Base-by-base conservation (phyloP, 1,284 basidiomycete species). In the Chalciporus piperatoides region DNA sequence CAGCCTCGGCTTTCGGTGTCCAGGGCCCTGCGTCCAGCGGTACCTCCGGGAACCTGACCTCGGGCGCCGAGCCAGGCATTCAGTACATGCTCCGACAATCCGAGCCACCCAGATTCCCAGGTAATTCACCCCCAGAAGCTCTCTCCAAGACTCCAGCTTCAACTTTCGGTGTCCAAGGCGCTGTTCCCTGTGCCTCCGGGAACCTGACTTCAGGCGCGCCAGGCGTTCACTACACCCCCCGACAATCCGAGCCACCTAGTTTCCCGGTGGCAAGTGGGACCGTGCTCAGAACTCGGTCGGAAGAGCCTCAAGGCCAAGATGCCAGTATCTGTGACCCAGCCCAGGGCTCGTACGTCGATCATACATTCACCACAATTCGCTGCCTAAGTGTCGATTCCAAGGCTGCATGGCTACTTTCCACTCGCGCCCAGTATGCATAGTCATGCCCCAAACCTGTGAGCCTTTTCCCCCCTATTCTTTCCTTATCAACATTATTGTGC, bases 131-230 rank as follows among this genome's bases (percentile, higher is more conserved):
- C 32, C 51, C 44, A 21, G 37, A 4, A 19, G 28, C 57, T 33
- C 62, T 52, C 30, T 63, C 61, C 27, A 53, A 53, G 49, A 66
- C 62, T 39, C 64, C 61, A 39, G 48, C 56, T 46, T 44, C 49
- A n/a, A 45, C 44, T 17, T 25, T 41, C 40, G 36, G 49, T 38
- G 39, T 4, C 28, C 62, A 61, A 30, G 58, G 33, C 12, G 10
- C 38, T 44, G 59, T 44, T 15, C 30, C 48, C 33, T 41, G 48
- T 28, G 48, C 38, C 30, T 33, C 43, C 28, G 54, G 51, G 21
- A 54, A 48, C 25, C 33, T 40, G 28, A 41, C 15, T 3, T 23
- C 12, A 19, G 24, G 41, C 41, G 27, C 53, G 23, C 4, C 40
- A 30, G 30, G 28, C 3, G 23, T 37, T 24, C 52, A 41, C 23